Conservation (phyloP, 2,329 filamentous ascomycete genomes). For the Xylariaceae sp. region DNA sequence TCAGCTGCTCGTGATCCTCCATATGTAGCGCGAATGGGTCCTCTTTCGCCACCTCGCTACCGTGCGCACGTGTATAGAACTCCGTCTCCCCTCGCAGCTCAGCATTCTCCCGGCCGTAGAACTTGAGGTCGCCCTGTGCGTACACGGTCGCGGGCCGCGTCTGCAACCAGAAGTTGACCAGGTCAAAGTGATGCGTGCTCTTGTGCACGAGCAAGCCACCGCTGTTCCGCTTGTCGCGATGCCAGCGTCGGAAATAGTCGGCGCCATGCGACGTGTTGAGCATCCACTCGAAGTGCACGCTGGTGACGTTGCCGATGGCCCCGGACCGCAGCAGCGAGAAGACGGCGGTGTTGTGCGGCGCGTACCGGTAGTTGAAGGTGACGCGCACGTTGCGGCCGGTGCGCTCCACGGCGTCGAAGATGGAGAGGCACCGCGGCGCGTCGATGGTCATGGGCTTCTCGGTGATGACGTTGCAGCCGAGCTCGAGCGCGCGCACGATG, state of each 20-base stretch:
- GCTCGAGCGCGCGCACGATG: constrained; percentile 54
- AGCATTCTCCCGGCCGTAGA: constrained; percentile 60
- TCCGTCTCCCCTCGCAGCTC: constrained; percentile 46
- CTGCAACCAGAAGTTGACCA: constrained; percentile 60
- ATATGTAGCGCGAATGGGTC: constrained; percentile 59
- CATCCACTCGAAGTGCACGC: constrained; percentile 61
- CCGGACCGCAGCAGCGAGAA: constrained; percentile 49
- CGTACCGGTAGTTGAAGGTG: constrained; percentile 62
- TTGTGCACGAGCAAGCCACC: constrained; percentile 59
- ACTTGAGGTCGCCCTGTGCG: constrained; percentile 53
- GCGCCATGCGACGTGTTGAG: constrained; percentile 58
- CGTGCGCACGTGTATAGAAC: constrained; percentile 41
- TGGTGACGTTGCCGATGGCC: constrained; percentile 52
- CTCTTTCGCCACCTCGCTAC: constrained; percentile 2
- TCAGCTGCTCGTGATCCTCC: constrained; percentile 47
- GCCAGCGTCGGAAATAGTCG: constrained; percentile 62
- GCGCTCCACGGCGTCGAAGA: constrained; percentile 48
- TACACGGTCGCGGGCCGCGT: constrained; percentile 52
- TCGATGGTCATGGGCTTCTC: constrained; percentile 65
- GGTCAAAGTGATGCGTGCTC: constrained; percentile 60
- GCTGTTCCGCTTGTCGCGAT: constrained; percentile 56
- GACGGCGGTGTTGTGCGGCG: constrained; percentile 60
- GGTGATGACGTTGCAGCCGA: constrained; percentile 57
- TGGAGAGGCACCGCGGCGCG: constrained; percentile 47
- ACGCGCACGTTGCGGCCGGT: constrained; percentile 49